A percentile compares a stretch with the other conserved stretches of the same genome.
phyloP scores from a whole-genome alignment of 2,329 filamentous ascomycete species.

The Monilinia aucupariae region DNA sequence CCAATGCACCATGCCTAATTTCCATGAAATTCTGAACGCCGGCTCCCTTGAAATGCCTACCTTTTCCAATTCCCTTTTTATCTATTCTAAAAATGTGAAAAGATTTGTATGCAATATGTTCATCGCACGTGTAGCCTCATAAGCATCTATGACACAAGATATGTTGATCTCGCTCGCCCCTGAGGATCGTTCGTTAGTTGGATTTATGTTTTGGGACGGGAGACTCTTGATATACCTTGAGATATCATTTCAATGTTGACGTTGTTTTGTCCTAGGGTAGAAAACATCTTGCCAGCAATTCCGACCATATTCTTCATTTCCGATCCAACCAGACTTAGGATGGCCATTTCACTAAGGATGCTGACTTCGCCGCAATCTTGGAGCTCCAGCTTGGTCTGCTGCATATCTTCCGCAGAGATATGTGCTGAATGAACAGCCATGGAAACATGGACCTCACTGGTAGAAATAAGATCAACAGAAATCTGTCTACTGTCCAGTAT shows the following conservation, averaged over 20 bases:
- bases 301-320: constrained; percentile 98
- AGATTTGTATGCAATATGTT: constrained; percentile 95
- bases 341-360: constrained; percentile 86
- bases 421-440: constrained; percentile 89
- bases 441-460: constrained; percentile 92
- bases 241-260: constrained; percentile 99
- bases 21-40: constrained; percentile 11
- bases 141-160: constrained; percentile 89
- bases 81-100: constrained; percentile 81
- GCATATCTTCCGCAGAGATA: constrained; percentile 55
- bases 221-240: constrained; percentile 59
- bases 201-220: not conserved
- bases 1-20: constrained; percentile 8
- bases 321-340: constrained; percentile 86
- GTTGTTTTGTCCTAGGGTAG: constrained; percentile 83
- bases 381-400: constrained; percentile 66
- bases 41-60: not conserved
- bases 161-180: constrained; percentile 99
- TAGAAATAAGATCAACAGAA: constrained; percentile 93
- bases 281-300: constrained; percentile 91
- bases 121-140: constrained; percentile 86
- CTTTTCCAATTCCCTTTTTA: constrained; percentile 16
- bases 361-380: constrained; percentile 83
- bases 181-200: constrained; percentile 36
- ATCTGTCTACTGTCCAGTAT: constrained; percentile 82